Evolutionary conservation across 306 rosid genomes (phyloP), one percentile per base, ranked within the genome.

Genomic region (Medicago arabica): DNA sequence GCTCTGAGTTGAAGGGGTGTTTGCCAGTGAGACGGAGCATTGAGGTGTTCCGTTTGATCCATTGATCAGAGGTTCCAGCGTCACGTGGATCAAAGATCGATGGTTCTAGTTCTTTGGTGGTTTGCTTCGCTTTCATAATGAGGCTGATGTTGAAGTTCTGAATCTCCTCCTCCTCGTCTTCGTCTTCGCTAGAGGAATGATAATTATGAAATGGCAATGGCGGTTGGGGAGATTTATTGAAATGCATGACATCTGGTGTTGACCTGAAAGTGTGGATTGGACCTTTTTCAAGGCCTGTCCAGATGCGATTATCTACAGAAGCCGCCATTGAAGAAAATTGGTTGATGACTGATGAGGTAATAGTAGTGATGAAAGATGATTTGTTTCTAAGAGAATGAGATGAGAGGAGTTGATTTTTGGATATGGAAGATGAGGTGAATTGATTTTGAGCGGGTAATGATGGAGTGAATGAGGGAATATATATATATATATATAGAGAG

Each of bases 11-110:
- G 83, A 88, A 58, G 23, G 64, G 64, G n/a, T 58, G 64, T 10
- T 58, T 93, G 6, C 97, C 93, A 0, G 98, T 93, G 57, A 90
- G 92, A 7, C 97, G 96, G 74, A 93, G 77, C 69, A 93, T 54
- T 72, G 77, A 46, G 4, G 92, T n/a, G 62, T 88, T 93, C 0
- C 98, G 88, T 53, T 74, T 68, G 75, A 91, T 81, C 98, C 98
- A 89, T 43, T 40, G 50, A 70, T 93, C 98, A 0, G 96, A 72
- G 6, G 98, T 89, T 9, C 90, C 97, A 0, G 86, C 93, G 15
- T 93, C 96, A 25, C 86, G 80, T 0, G 82, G 80, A 72, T 91
- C 98, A 9, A 73, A 50, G 44, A 86, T 81, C 6, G 97, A 85
- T 15, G 88, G 59, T 78, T 91, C 96, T 0, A 89, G 6, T 40